A percentile compares a stretch with the other conserved stretches of the same genome.
phyloP scores from a whole-genome alignment of 108 stramenopile species.

The Nitzschia sp. region DNA sequence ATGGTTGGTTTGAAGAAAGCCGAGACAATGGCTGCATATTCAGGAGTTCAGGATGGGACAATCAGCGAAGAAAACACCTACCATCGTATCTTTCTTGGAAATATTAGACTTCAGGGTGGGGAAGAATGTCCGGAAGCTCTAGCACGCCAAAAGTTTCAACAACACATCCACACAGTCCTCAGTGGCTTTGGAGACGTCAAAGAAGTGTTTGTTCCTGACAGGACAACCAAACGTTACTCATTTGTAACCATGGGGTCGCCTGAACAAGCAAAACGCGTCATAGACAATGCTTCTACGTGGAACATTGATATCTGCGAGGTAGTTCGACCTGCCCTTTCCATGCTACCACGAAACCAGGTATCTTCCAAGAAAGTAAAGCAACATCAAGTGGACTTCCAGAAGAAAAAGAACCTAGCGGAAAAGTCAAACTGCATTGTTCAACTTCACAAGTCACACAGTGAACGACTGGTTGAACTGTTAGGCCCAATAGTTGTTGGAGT shows the following conservation, averaged over 20 bases:
- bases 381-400: background rate
- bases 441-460: conserved; percentile 45
- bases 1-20: too few relatives aligned
- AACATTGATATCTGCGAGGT: background rate
- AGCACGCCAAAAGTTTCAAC: background rate
- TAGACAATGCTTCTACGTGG: background rate
- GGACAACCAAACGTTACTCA: conserved; percentile 21
- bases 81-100: too few relatives aligned
- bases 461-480: conserved; percentile 39
- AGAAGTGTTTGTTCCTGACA: conserved; percentile 17
- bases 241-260: conserved; percentile 26
- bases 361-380: conserved; percentile 3
- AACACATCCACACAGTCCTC: conserved; percentile 3
- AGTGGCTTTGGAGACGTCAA: conserved; percentile 13
- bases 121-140: too few relatives aligned
- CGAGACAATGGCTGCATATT: too few relatives aligned
- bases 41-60: too few relatives aligned
- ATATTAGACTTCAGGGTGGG: too few relatives aligned
- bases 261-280: conserved; percentile 17
- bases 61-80: too few relatives aligned
- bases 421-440: conserved; percentile 44
- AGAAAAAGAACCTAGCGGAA: background rate
- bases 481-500: background rate
- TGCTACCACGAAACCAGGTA: background rate
- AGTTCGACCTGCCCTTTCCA: background rate